Evolutionary conservation across 2,329 filamentous ascomycete genomes (phyloP).

Genomic region (Colletotrichum tanaceti): DNA sequence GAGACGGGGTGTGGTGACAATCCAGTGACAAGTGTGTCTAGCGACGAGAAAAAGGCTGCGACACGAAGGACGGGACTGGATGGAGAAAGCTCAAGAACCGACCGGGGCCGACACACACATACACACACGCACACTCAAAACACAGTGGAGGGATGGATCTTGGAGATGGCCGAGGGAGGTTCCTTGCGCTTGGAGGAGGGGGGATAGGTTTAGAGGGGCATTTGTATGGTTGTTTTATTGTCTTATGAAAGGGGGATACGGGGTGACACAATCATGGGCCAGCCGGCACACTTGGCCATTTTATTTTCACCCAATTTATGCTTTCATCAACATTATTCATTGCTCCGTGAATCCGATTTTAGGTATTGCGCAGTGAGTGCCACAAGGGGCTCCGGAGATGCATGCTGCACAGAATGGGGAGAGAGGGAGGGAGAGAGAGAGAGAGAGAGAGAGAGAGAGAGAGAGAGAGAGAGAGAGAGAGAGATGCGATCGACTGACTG

Average conservation of each 20-base stretch:
- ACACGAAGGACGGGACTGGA: constrained; percentile 32
- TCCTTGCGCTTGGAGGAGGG: neutral
- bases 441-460: too few relatives aligned
- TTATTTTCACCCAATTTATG: neutral
- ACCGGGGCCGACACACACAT: constrained; percentile 31
- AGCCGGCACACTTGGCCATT: constrained; percentile 30
- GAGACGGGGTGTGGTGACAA: constrained; percentile 33
- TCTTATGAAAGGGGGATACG: constrained; percentile 41
- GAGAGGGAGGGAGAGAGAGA: too few relatives aligned
- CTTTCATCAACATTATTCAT: neutral
- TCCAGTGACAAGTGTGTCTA: constrained; percentile 35
- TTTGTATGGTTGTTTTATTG: constrained; percentile 34
- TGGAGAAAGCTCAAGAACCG: constrained; percentile 27
- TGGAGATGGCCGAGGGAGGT: constrained; percentile 14
- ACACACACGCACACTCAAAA: constrained; percentile 1
- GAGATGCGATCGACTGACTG: constrained; percentile 31
- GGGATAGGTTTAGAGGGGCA: constrained; percentile 23
- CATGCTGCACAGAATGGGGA: constrained; percentile 13
- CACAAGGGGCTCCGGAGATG: neutral
- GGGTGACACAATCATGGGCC: constrained; percentile 39
- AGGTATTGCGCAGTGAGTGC: neutral
- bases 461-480: neutral
- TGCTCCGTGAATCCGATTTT: neutral
- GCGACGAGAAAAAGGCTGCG: constrained; percentile 20
- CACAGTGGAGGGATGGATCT: constrained; percentile 28